Evolutionary conservation across 805 yeast species (phyloP), one percentile per base, ranked within the genome.

Genomic region (Candida ficus): DNA sequence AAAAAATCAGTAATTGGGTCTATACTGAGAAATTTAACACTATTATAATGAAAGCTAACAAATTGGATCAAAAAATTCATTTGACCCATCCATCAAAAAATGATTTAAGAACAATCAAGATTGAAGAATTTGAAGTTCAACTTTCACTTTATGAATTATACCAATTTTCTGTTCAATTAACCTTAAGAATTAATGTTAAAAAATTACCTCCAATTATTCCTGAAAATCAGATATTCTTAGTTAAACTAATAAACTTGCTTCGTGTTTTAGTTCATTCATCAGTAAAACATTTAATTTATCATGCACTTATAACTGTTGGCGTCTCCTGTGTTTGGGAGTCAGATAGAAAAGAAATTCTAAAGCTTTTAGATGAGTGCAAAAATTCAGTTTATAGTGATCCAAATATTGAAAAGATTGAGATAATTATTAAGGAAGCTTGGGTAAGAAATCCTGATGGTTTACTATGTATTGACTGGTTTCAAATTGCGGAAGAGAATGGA

Each of bases 81-180:
- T 16, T 28, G 14, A 35, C 38, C 7, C 38, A 35, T 16, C 38
- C 38, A 14, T 35, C 38, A 21, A 35, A 35, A 22, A 12, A 35
- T 21, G 38, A 29, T 35, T 22, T 35, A 14, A 35, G 38, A 29
- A 35, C 38, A 14, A 21, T 35, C 11, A 35, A 35, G 16, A 35
- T 35, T 16, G 33, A 35, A 19, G 28, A 35, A 14, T 35, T 35
- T 22, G 38, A 35, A 21, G 18, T 28, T 21, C 38, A 35, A 21
- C 28, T 35, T 16, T 35, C 38, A 14, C 38, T 35, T 21, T 35
- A 35, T 35, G 38, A 35, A 21, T 14, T 35, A 16, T 35, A 35
- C 20, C 38, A 35, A 21, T 35, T 35, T 18, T 20, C 38, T 10
- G 21, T 16, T 6, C 38, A 35, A 17, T 29, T 35, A 16, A 35